phyloP scores from a whole-genome alignment of 2,329 filamentous ascomycete species.

The Aspergillus vadensis region DNA sequence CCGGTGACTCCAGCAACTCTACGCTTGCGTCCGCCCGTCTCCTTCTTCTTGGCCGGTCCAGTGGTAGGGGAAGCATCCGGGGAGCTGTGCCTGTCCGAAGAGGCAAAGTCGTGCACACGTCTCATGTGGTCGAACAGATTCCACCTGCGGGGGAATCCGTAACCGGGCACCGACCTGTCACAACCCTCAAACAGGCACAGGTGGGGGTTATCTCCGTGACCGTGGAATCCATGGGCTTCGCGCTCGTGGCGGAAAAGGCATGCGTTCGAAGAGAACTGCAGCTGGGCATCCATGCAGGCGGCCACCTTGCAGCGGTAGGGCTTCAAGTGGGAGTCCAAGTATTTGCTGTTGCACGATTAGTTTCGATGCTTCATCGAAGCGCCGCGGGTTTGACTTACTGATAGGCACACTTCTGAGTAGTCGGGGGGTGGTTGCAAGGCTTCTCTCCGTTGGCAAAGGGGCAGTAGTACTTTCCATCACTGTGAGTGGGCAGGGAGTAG shows the following conservation, averaged over 20 bases:
- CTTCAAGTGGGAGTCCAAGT: slow-evolving; percentile 93
- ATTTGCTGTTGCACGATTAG: slow-evolving; percentile 68
- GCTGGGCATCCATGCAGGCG: slow-evolving; percentile 79
- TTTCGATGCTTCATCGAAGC: slow-evolving; percentile 11
- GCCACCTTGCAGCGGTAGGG: slow-evolving; percentile 91
- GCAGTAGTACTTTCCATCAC: slow-evolving; percentile 88
- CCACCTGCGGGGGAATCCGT: slow-evolving; percentile 93
- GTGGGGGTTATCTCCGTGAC: slow-evolving; percentile 89
- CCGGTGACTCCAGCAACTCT: slow-evolving; percentile 40
- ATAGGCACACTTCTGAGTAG: slow-evolving; percentile 98
- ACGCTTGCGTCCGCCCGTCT: slow-evolving; percentile 42
- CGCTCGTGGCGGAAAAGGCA: slow-evolving; percentile 93
- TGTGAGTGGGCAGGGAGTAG: slow-evolving; percentile 45
- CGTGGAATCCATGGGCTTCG: slow-evolving; percentile 93
- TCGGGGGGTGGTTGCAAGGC: slow-evolving; percentile 85
- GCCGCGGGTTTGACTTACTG: slow-evolving; percentile 68
- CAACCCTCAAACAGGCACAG: slow-evolving; percentile 86
- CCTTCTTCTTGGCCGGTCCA: slow-evolving; percentile 43
- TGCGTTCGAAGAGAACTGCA: slow-evolving; percentile 93
- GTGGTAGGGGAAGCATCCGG: slow-evolving; percentile 41
- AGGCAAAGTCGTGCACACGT: slow-evolving; percentile 73
- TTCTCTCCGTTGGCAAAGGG: slow-evolving; percentile 70
- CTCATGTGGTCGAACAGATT: slow-evolving; percentile 98
- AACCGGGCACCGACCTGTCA: slow-evolving; percentile 76
- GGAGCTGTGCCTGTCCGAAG: slow-evolving; percentile 46